These are phyloP conservation scores for Raphanus hybrid DNA, from an alignment of 441 rosid species.

Conservation along the genomic window DNA sequence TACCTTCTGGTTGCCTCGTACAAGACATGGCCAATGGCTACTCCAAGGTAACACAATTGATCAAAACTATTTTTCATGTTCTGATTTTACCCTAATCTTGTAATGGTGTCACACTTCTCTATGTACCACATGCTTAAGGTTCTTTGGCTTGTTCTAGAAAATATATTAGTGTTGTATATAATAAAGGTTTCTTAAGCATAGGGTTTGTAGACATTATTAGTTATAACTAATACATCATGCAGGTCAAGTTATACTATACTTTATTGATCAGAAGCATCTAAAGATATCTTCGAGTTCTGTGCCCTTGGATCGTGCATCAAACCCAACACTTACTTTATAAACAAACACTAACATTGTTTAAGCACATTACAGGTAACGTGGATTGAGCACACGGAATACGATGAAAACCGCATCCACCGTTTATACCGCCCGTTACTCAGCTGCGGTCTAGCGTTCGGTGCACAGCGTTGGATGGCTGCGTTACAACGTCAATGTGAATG, in stretches of 20 bases:
- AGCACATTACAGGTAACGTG: constrained; percentile 74
- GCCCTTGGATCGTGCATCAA: constrained; percentile 46
- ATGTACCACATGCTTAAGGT: constrained; percentile 3
- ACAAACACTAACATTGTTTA: neutral
- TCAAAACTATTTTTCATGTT: neutral
- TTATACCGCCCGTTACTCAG: constrained; percentile 64
- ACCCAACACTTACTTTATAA: neutral
- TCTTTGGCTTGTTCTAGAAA: constrained; percentile 17
- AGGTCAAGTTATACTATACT: neutral
- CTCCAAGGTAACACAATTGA: constrained; percentile 64
- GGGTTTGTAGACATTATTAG: neutral
- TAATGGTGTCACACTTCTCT: constrained; percentile 28
- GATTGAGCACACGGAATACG: constrained; percentile 92
- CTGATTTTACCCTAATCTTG: neutral
- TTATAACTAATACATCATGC: neutral
- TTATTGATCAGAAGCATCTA: constrained; percentile 64
- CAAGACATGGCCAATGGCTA: constrained; percentile 94
- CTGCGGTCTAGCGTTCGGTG: constrained; percentile 89
- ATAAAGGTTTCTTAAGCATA: constrained; percentile 4
- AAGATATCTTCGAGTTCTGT: constrained; percentile 45
- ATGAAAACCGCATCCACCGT: constrained; percentile 65
- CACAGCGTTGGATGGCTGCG: constrained; percentile 94
- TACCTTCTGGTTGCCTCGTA: constrained; percentile 94
- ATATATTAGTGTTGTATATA: neutral
- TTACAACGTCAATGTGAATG: constrained; percentile 90